Evolutionary conservation across 83 land plant species (phyloP), one percentile per base, ranked within the genome.

Genomic region (Diphasiastrum complanatum): DNA sequence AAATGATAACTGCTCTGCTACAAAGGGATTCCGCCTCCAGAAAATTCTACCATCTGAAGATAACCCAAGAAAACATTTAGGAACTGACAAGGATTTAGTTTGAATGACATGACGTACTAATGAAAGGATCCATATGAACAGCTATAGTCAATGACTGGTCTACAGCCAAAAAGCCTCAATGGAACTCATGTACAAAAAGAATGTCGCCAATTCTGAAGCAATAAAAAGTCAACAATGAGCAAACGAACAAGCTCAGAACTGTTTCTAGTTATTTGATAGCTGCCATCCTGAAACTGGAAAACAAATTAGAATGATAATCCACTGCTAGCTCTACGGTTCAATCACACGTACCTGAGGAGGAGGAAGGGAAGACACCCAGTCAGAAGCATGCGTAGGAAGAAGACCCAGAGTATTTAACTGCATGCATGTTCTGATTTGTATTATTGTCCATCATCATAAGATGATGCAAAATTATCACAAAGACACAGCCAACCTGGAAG

Each of bases 341-440:
- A 51, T 20, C 12, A 20, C 41, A 38, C 78, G 50, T 56, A 91
- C 97, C 75, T 47, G 89, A 67, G 97, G 78, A 43, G 97, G 97
- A 4, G 87, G 77, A 50, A 91, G 73, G 2, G 89, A 82, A 30
- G 97, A 91, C 53, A 91, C 93, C 97, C 97, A 91, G 45, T 91
- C 97, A 14, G 95, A 87, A 23, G 84, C 79, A 73, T 91, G 97
- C 24, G 97, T 91, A 19, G 97, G 97, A 49, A 91, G 81, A 68
- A 91, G 90, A 11, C 97, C 97, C 58, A 91, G 67, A 11, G 97
- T 51, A 72, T 91, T 91, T 31, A 91, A 87, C 97, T 91, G 87
- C 52, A 48, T n/a, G n/a, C n/a, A n/a, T n/a, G n/a, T n/a, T n/a
- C n/a, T n/a, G n/a, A n/a, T n/a, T n/a, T n/a, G n/a, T n/a, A n/a